Evolutionary conservation across 352 stramenopile species (phyloP), one percentile per base, ranked within the genome.

Genomic region (Pythium plurisporium): DNA sequence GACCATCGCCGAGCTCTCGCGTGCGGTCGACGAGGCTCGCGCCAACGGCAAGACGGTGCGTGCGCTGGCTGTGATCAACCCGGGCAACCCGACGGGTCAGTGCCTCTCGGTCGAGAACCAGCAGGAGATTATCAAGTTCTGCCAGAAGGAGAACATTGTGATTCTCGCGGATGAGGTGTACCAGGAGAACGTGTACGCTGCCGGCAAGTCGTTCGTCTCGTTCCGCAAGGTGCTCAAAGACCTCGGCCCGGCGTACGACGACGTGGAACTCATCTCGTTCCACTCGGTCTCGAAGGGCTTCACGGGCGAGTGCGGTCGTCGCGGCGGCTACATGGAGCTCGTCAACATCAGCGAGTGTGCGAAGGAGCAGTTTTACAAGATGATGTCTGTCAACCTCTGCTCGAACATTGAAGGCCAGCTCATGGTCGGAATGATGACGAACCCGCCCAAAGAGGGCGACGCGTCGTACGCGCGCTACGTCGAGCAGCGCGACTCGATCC

Each of bases 151-250:
- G 59, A 83, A 96, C 52, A 80, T 99, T 30, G 80, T 99, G 30
- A 78, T 99, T 43, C 70, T 99, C 51, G 96, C 97, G 2, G 97
- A 99, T 66, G 97, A 99, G 74, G 97, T 99, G 19, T 99, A 99
- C 76, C 97, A 99, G 69, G 96, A 98, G 68, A 99, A 99, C 81
- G 94, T 99, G 45, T 99, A 98, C 69, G 83, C 87, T 12, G 70
- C 94, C 22, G 82, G 86, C 51, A 92, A 95, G 65, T 59, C 82
- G 55, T 99, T 99, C 63, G 76, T 95, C 49, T 98, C 89, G 54
- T 98, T 97, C 74, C 97, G 96, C 65, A 98, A 98, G 55, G 82
- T 98, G 43, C 79, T 96, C 54, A 84, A 83, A 43, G 90, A 97
- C 54, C 86, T 98, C 78, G 90, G 88, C 34, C 57, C 76, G 53